Conservation (phyloP, 228 moss, liverwort and hornwort genomes). For the Sphagnum fallax region DNA sequence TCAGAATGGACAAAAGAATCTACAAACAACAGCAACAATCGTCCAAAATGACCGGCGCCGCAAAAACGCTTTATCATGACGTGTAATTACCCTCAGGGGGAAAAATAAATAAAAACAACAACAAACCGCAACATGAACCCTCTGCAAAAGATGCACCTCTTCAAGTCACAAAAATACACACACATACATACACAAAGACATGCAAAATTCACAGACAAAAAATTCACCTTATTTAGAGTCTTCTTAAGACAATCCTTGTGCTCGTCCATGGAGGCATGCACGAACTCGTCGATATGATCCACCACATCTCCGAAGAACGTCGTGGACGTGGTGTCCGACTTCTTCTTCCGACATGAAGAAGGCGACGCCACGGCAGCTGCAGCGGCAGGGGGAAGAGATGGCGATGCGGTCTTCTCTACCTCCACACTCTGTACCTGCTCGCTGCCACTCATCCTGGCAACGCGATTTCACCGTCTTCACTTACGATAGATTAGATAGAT, state of each 20-base stretch:
- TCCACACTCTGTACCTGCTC: no score
- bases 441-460: no score
- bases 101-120: neutral
- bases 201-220: neutral
- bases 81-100: no score
- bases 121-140: neutral
- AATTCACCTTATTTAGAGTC: conserved; percentile 56
- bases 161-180: neutral
- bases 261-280: conserved; percentile 82
- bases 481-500: no score
- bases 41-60: no score
- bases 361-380: conserved; percentile 3
- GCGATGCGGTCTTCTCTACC: no score
- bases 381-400: neutral
- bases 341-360: conserved; percentile 82
- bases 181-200: neutral
- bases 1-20: no score
- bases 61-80: no score
- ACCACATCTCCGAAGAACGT: conserved; percentile 69
- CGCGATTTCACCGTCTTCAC: no score
- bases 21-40: no score
- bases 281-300: conserved; percentile 88
- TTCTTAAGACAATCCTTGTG: conserved; percentile 84
- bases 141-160: neutral
- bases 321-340: conserved; percentile 43